A percentile compares a stretch with the other conserved stretches of the same genome.
Conservation (phyloP, 2,329 filamentous ascomycete genomes). For the Paramyrothecium roridum region DNA sequence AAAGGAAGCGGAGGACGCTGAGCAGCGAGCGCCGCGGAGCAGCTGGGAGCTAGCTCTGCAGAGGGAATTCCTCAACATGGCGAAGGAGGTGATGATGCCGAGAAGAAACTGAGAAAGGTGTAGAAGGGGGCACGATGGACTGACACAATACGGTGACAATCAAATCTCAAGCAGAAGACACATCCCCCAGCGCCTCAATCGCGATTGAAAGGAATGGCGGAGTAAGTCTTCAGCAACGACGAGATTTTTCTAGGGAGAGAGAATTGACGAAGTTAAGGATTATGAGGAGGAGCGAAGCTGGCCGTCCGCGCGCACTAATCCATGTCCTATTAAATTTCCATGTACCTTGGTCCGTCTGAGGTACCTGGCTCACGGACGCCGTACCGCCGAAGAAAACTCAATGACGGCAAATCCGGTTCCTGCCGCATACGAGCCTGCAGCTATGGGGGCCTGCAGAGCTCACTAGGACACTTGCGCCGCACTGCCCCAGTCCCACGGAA, state of each 20-base stretch:
- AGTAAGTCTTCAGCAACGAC: constrained; percentile 38
- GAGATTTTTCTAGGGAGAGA: constrained; percentile 4
- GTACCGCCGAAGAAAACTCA: constrained; percentile 16
- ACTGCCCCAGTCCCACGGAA: constrained; percentile 2
- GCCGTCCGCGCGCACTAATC: neutral
- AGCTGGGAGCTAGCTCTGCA: constrained; percentile 64
- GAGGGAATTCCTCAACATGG: constrained; percentile 71
- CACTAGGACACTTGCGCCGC: constrained; percentile 12
- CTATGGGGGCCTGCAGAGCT: constrained; percentile 13
- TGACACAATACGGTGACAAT: constrained; percentile 16
- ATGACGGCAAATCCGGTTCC: constrained; percentile 27
- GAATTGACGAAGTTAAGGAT: constrained; percentile 10
- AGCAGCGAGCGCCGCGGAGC: constrained; percentile 50
- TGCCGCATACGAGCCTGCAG: constrained; percentile 11
- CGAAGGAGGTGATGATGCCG: constrained; percentile 32
- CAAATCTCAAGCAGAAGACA: constrained; percentile 10
- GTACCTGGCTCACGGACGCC: neutral
- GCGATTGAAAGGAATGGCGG: constrained; percentile 41
- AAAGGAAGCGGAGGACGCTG: constrained; percentile 33
- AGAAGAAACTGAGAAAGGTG: constrained; percentile 13
- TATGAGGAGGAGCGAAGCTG: constrained; percentile 5
- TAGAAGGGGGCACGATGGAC: constrained; percentile 9
- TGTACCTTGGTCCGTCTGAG: neutral
- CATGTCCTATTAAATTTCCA: neutral
- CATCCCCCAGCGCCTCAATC: constrained; percentile 30